Evolutionary conservation across 805 yeast genomes (phyloP).

Genomic region (Candida sphagnicola): DNA sequence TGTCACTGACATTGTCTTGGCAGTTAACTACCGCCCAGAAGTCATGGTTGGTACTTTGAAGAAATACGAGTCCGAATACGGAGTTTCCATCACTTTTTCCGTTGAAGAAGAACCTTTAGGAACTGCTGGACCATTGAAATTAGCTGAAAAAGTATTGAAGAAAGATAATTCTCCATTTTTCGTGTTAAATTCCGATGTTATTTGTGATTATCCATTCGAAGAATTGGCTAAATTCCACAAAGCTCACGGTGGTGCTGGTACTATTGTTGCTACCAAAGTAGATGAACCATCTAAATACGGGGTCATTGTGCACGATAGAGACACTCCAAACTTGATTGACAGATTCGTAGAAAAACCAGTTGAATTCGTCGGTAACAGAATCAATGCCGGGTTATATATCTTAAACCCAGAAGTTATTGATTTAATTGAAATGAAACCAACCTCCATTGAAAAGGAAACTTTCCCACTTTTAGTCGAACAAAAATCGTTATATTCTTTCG

Average conservation of each 20-base stretch:
- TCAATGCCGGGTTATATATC: slow-evolving; percentile 98
- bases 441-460: slow-evolving; percentile 98
- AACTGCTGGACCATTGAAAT: slow-evolving; percentile 98
- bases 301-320: slow-evolving; percentile 97
- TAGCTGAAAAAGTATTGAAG: slow-evolving; percentile 89
- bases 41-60: slow-evolving; percentile 95
- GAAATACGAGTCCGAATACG: slow-evolving; percentile 92
- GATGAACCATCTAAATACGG: slow-evolving; percentile 99
- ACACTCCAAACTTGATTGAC: slow-evolving; percentile 92
- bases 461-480: slow-evolving; percentile 94
- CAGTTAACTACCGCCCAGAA: slow-evolving; percentile 99
- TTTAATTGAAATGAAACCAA: slow-evolving; percentile 95
- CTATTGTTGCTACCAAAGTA: slow-evolving; percentile 98
- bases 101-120: slow-evolving; percentile 99
- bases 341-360: slow-evolving; percentile 99
- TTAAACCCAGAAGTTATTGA: slow-evolving; percentile 97
- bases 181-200: slow-evolving; percentile 96
- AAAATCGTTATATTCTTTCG: slow-evolving; percentile 88
- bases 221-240: slow-evolving; percentile 91
- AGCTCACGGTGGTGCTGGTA: slow-evolving; percentile 96
- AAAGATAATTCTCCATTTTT: slow-evolving; percentile 97
- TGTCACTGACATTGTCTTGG: slow-evolving; percentile 96
- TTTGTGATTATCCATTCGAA: slow-evolving; percentile 96
- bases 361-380: slow-evolving; percentile 99
- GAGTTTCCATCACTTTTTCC: slow-evolving; percentile 92